Evolutionary conservation across 305 asterid genomes (phyloP).

Genomic region (Withania somnifera): DNA sequence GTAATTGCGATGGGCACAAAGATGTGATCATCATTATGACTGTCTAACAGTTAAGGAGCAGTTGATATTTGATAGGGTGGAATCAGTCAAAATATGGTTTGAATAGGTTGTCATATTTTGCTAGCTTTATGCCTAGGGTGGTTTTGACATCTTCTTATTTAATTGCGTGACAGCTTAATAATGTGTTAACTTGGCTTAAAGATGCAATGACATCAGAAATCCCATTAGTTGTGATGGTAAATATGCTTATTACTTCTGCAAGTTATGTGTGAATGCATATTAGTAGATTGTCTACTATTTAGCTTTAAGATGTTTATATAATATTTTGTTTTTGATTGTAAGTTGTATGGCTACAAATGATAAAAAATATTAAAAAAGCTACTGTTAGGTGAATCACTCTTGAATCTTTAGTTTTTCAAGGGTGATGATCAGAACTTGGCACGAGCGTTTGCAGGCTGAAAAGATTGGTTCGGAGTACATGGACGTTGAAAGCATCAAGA

Average conservation of each 20-base stretch:
- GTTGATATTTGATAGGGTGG: neutral
- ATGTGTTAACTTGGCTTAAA: neutral
- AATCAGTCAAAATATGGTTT: neutral
- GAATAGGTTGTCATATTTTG: too few species aligned
- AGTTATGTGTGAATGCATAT: neutral
- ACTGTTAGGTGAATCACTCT: neutral
- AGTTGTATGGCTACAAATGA: neutral
- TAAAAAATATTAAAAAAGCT: neutral
- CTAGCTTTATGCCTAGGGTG: neutral
- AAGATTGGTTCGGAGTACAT: slow-evolving; percentile 60
- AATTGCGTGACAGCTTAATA: neutral
- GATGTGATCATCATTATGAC: neutral
- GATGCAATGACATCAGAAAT: neutral
- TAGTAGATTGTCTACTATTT: neutral
- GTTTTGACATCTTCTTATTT: too few species aligned
- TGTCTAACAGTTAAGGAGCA: neutral
- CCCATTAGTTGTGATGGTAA: neutral
- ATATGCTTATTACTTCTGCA: neutral
- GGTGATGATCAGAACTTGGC: neutral
- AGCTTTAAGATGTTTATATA: neutral
- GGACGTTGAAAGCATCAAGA: slow-evolving; percentile 66
- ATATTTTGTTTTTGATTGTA: neutral
- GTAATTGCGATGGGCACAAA: neutral
- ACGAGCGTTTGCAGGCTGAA: slow-evolving; percentile 27
- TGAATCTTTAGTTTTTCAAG: neutral